phyloP scores from a whole-genome alignment of 2,329 filamentous ascomycete genomes.

The Xylaria sp. region DNA sequence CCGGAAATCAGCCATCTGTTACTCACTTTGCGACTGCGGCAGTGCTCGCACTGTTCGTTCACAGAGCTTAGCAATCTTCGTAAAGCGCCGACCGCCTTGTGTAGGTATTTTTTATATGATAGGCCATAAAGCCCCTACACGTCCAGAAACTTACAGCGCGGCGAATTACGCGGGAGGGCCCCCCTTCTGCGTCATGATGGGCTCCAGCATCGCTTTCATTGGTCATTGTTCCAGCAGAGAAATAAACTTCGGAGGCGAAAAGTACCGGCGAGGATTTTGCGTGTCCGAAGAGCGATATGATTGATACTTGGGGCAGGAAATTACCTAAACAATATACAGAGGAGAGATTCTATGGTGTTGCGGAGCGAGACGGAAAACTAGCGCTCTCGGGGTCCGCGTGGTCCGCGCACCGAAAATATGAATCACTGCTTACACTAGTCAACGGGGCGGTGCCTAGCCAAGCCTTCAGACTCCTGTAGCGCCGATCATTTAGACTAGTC shows the following conservation, averaged over 20 bases:
- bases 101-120: not conserved
- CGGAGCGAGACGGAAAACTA: not conserved
- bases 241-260: not conserved
- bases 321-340: not conserved
- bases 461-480: no score
- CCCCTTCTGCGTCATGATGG: not conserved
- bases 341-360: not conserved
- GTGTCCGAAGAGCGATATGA: not conserved
- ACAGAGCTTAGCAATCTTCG: not conserved
- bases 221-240: not conserved
- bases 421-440: no score
- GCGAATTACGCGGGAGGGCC: not conserved
- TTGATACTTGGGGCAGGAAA: no score
- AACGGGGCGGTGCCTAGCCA: no score
- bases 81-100: not conserved
- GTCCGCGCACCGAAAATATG: not conserved
- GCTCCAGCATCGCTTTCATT: not conserved
- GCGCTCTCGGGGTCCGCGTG: not conserved
- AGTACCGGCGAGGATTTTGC: not conserved
- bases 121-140: not conserved
- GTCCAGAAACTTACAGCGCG: not conserved
- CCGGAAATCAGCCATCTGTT: not conserved
- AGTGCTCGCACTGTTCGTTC: not conserved
- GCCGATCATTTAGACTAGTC: no score
- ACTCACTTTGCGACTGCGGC: not conserved